Base-by-base conservation (phyloP, 2,329 filamentous ascomycete genomes). In the Sclerotinia glacialis region DNA sequence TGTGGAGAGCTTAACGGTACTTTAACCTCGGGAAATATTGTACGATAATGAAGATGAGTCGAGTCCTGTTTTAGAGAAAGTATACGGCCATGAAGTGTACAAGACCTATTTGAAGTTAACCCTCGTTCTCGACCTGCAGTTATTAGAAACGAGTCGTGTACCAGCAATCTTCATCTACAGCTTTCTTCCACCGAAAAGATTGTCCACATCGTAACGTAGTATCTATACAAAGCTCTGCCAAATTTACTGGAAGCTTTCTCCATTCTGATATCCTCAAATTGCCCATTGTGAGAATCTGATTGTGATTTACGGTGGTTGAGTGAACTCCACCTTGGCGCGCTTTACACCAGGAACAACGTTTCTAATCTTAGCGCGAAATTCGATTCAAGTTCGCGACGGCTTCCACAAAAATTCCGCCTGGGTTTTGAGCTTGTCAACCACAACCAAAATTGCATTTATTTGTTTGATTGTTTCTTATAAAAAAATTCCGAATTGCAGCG, bases 151-250 rank as follows among this genome's bases (percentile, higher is more conserved):
- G 34, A 58, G 47, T 37, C 26, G 68, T 68, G 70, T 73, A 91
- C 95, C 95, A 99, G 82, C 94, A 89, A 76, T 93, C 89, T 76
- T 93, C 87, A 75, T 93, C 87, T 59, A 83, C 85, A 59, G 92
- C 86, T 76, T 93, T 93, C 69, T 89, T 89, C 95, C 95, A 99
- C 81, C 94, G 89, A 74, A 99, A 99, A 0, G 94, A 97, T 78
- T 99, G 95, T 4, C 95, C 95, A 77, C 95, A 99, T 69, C 94
- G 89, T 44, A 99, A 81, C 0, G 93, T 97, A 0, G 94, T 99
- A 74, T 97, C 92, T 71, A 99, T 93, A 77, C 92, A 97, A 5
- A 99, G 85, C 76, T 99, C 95, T 5, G 88, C 86, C 44, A 97
- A 80, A 68, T 83, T 90, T 50, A 97, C 81, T 31, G 95, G 93